Percentiles rank a stretch among this genome's conserved stretches.
Conservation (phyloP, 1,139 yeast species). For the Hyphopichia khmerensis region DNA sequence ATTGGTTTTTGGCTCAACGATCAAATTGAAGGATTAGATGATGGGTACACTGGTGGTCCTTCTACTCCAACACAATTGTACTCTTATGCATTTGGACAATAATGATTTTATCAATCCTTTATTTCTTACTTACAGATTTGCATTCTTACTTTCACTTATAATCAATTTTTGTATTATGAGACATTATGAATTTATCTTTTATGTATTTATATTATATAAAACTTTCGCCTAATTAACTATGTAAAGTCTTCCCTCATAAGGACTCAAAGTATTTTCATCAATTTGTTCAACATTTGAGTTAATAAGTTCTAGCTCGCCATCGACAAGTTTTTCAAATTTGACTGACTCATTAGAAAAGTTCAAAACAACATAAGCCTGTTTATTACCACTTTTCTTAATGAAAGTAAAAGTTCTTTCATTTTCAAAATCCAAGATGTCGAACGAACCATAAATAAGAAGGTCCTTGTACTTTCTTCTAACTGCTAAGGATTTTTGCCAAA, state of each 20-base stretch:
- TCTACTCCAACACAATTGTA: not conserved
- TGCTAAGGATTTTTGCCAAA: conserved; percentile 18
- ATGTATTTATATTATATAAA: not conserved
- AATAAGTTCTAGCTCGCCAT: conserved; percentile 30
- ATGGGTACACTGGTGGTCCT: conserved; percentile 18
- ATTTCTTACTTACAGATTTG: not conserved
- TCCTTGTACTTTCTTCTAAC: conserved; percentile 18
- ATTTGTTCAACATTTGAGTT: conserved; percentile 24
- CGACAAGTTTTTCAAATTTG: conserved; percentile 27
- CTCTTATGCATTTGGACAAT: not conserved
- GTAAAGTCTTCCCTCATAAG: conserved; percentile 43
- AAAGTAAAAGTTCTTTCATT: conserved; percentile 39
- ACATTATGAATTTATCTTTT: not conserved
- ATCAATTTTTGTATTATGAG: too few species aligned
- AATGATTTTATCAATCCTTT: not conserved
- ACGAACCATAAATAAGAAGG: conserved; percentile 16
- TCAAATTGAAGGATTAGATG: conserved; percentile 35
- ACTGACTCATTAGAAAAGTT: conserved; percentile 40
- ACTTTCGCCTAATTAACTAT: conserved; percentile 17
- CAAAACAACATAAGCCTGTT: conserved; percentile 41
- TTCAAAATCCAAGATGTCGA: conserved; percentile 35
- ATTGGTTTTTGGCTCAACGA: conserved; percentile 78
- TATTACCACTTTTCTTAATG: conserved; percentile 25
- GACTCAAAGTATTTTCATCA: conserved; percentile 23
- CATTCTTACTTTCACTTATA: too few species aligned